Conservation (phyloP, 2,329 filamentous ascomycete species). For the Madurella fahalii region DNA sequence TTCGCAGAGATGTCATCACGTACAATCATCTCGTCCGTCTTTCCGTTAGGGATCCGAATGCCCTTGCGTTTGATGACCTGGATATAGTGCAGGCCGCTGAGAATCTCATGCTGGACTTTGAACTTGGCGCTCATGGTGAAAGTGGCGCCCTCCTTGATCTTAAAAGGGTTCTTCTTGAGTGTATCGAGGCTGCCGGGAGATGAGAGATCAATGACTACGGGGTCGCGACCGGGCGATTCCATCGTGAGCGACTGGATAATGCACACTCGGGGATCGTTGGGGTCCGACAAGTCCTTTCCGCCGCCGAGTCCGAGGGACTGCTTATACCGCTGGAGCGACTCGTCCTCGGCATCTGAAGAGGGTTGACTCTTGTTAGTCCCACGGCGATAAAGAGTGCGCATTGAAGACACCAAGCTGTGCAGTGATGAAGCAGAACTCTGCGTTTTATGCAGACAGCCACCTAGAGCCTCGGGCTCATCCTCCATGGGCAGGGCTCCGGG, state of each 20-base stretch:
- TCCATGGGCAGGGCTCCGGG: constrained; percentile 4
- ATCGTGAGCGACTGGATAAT: constrained; percentile 90
- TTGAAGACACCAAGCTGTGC: constrained; percentile 1
- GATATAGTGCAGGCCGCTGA: constrained; percentile 92
- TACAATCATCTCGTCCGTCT: constrained; percentile 98
- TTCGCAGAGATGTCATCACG: constrained; percentile 32
- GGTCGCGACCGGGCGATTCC: constrained; percentile 73
- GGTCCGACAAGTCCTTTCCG: constrained; percentile 67
- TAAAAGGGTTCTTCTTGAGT: constrained; percentile 91
- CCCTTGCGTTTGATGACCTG: constrained; percentile 90
- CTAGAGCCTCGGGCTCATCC: constrained; percentile 10
- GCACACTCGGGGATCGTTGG: constrained; percentile 81
- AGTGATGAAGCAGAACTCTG: constrained; percentile 3
- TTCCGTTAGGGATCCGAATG: constrained; percentile 66
- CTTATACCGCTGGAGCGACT: constrained; percentile 97
- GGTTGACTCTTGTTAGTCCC: constrained; percentile 1
- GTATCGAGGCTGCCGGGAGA: constrained; percentile 66
- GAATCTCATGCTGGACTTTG: constrained; percentile 94
- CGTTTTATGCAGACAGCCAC: not conserved
- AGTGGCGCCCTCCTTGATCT: constrained; percentile 89
- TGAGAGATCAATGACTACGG: constrained; percentile 86
- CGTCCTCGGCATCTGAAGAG: constrained; percentile 64
- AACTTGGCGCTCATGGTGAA: constrained; percentile 95
- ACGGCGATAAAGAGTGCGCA: not conserved
- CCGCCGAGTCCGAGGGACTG: constrained; percentile 83